These are phyloP conservation scores for Cyberlindnera mrakii DNA, from an alignment of 805 yeast genomes.

Conservation along the genomic window DNA sequence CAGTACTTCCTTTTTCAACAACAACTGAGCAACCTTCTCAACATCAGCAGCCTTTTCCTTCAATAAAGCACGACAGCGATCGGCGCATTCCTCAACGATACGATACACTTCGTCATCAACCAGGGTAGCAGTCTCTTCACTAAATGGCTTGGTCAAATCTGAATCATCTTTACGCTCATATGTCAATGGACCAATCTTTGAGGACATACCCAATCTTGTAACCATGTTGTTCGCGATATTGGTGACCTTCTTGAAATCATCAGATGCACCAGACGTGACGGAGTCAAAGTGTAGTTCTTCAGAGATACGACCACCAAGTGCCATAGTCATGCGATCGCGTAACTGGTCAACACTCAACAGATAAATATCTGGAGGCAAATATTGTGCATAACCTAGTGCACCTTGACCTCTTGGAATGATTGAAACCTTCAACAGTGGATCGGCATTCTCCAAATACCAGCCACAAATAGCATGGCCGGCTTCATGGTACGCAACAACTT, in stretches of 20 bases:
- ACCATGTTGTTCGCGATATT: constrained; percentile 93
- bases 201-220: constrained; percentile 84
- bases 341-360: constrained; percentile 72
- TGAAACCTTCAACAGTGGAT: constrained; percentile 90
- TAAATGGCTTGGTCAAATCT: constrained; percentile 76
- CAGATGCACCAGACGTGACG: constrained; percentile 95
- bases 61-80: constrained; percentile 61
- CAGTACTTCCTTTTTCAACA: constrained; percentile 80
- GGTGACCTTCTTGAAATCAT: constrained; percentile 94
- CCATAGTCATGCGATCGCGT: constrained; percentile 90
- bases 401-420: constrained; percentile 97
- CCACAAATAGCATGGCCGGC: constrained; percentile 99
- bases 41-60: constrained; percentile 69
- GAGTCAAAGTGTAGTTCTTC: constrained; percentile 89
- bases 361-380: constrained; percentile 88
- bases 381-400: constrained; percentile 96
- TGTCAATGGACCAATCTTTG: constrained; percentile 68
- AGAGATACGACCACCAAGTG: constrained; percentile 93
- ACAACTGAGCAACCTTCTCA: constrained; percentile 79
- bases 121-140: constrained; percentile 75
- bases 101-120: constrained; percentile 82
- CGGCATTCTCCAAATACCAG: constrained; percentile 88
- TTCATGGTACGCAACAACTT: constrained; percentile 92
- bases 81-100: constrained; percentile 71
- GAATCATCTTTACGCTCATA: constrained; percentile 65